Conservation (phyloP, 495 filamentous ascomycete species). For the Amniculicola lignicola region DNA sequence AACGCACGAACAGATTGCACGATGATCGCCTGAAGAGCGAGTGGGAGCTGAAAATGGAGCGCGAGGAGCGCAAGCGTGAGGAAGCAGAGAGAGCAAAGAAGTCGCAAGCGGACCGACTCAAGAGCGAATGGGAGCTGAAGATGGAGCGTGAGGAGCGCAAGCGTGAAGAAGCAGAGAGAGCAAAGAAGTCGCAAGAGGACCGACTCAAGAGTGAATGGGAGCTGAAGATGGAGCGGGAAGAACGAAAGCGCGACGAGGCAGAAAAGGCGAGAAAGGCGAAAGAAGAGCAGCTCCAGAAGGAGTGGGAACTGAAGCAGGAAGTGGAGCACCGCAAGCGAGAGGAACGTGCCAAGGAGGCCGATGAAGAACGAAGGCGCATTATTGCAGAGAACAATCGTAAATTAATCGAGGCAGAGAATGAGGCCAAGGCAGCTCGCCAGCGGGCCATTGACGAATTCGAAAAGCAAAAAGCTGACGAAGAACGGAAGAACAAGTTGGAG, state of each 20-base stretch:
- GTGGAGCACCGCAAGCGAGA: not conserved
- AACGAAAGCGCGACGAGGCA: constrained; percentile 25
- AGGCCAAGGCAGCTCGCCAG: constrained; percentile 29
- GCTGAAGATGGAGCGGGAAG: constrained; percentile 27
- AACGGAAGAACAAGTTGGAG: constrained; percentile 29
- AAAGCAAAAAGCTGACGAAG: constrained; percentile 32
- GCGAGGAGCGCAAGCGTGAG: constrained; percentile 13
- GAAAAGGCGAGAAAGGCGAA: constrained; percentile 1
- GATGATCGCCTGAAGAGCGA: constrained; percentile 9
- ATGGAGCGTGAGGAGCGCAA: constrained; percentile 16
- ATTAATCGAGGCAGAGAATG: constrained; percentile 21
- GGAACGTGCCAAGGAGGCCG: not conserved
- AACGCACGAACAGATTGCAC: constrained; percentile 2
- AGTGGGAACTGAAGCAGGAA: too few relatives aligned
- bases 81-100: constrained; percentile 13
- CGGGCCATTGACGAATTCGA: constrained; percentile 30
- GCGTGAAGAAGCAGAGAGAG: constrained; percentile 6
- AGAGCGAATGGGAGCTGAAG: constrained; percentile 24
- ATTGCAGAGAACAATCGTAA: constrained; percentile 28
- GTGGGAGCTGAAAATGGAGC: constrained; percentile 19
- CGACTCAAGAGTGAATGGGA: constrained; percentile 26
- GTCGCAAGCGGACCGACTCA: constrained; percentile 28
- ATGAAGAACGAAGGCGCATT: constrained; percentile 31
- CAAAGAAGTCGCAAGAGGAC: constrained; percentile 24
- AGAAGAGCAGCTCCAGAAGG: too few relatives aligned